Base-by-base conservation (phyloP, 2,329 filamentous ascomycete genomes). In the Furcasterigmium furcatum region DNA sequence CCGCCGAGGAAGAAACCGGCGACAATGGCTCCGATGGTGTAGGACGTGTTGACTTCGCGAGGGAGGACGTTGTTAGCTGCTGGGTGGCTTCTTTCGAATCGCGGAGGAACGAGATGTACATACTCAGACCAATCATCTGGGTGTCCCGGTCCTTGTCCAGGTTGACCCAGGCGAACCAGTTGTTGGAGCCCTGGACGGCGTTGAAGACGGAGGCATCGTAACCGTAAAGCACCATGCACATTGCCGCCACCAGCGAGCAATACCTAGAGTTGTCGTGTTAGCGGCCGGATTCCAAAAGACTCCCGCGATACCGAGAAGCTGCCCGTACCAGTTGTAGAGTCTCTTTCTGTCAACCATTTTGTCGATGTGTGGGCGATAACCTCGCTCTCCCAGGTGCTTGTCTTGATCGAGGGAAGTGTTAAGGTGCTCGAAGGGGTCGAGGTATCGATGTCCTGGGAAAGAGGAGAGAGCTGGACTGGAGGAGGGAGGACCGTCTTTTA, bases 131-230 rank as follows among this genome's bases (percentile, higher is more conserved):
- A 39, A 75, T 65, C 12, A 72, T 58, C 50, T 75, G 69, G 22
- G 65, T 63, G 49, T 74, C 69, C n/a, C 47, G 55, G 48, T 70
- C 63, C 61, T 67, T 43, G 47, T 73, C 59, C 41, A 75, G 58
- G 54, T 83, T 70, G 63, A 87, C 86, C 67, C 76, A 88, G 16
- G 67, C 68, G 12, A 81, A 66, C 84, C 85, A 88, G 60, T 87
- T 77, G 13, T 79, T 62, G 2, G 82, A 86, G 25, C 79, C 81
- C 62, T 87, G 84, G 6, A 87, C 77, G 5, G 84, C 82, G 61
- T 88, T 88, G 72, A 83, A 88, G 39, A 87, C 84, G 30, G 82
- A 85, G 2, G 84, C 83, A 73, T 88, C 85, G 60, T 88, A 88
- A 46, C 85, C 85, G 60, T 87, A 88, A 38, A 88, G 72, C 19